Evolutionary conservation across 2,329 filamentous ascomycete species (phyloP).

Genomic region (Dichotomopilus funicola): DNA sequence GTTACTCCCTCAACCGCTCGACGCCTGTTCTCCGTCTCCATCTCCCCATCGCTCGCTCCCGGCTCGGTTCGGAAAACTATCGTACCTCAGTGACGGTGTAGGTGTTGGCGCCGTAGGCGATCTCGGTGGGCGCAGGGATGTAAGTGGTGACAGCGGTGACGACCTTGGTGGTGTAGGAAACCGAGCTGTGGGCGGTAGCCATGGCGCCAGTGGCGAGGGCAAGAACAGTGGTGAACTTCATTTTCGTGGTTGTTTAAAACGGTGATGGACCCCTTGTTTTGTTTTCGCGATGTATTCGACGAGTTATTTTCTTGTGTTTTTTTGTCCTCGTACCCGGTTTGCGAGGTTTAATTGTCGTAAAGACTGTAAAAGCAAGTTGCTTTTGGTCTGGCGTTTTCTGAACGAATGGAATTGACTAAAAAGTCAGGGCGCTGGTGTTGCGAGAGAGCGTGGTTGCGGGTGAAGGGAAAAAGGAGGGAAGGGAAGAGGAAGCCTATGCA

Average conservation of each 20-base stretch:
- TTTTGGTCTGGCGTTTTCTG: constrained; percentile 25
- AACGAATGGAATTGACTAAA: constrained; percentile 56
- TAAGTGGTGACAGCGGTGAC: constrained; percentile 63
- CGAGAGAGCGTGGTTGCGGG: constrained; percentile 39
- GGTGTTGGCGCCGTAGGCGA: constrained; percentile 59
- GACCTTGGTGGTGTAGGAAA: constrained; percentile 57
- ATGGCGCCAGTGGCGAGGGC: constrained; percentile 45
- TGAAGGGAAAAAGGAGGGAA: constrained; percentile 38
- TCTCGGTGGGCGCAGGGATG: constrained; percentile 61
- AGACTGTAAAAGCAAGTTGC: constrained; percentile 21
- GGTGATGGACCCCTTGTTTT: constrained; percentile 26
- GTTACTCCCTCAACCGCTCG: too few species aligned
- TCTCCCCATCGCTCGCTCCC: background rate
- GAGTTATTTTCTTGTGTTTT: constrained; percentile 20
- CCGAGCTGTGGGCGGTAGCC: constrained; percentile 40
- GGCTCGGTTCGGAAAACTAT: background rate
- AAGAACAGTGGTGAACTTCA: constrained; percentile 55
- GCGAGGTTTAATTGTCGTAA: constrained; percentile 21
- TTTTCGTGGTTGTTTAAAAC: constrained; percentile 51
- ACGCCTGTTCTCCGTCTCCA: background rate
- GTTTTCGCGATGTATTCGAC: constrained; percentile 29
- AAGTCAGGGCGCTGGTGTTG: constrained; percentile 39
- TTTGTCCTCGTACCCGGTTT: too few species aligned
- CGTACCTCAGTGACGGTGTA: constrained; percentile 62
- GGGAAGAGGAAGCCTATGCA: constrained; percentile 27